phyloP scores from a whole-genome alignment of 768 basidiomycete genomes.

The Rhizopogon sp. region DNA sequence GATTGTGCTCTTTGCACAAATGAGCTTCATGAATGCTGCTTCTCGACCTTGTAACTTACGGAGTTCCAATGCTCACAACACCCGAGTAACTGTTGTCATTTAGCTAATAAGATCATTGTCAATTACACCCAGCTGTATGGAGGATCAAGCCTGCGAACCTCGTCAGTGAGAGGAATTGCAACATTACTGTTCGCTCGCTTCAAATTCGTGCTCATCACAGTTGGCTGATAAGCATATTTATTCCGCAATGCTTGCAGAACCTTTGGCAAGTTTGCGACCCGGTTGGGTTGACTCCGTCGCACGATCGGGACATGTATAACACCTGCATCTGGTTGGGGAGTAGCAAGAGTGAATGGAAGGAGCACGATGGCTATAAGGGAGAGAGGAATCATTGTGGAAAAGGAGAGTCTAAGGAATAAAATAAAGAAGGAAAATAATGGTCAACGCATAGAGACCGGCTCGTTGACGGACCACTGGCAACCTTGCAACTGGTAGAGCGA shows the following conservation, averaged over 20 bases:
- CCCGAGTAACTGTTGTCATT: conserved; percentile 57
- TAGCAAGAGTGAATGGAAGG: conserved; percentile 27
- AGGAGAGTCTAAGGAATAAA: neutral
- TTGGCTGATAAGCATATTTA: conserved; percentile 39
- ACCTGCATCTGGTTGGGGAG: conserved; percentile 9
- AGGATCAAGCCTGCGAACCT: conserved; percentile 33
- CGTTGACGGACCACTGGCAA: too few relatives aligned
- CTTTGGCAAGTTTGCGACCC: conserved; percentile 28
- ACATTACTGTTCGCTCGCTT: conserved; percentile 33
- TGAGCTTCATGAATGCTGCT: conserved; percentile 3
- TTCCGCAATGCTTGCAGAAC: conserved; percentile 39
- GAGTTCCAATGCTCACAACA: conserved; percentile 51
- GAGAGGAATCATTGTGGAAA: conserved; percentile 10
- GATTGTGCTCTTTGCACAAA: conserved; percentile 44
- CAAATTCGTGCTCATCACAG: neutral
- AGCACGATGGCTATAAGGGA: conserved; percentile 24
- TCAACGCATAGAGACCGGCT: too few relatives aligned
- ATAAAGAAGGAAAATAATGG: too few relatives aligned
- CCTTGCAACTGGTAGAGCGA: too few relatives aligned
- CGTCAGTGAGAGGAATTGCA: conserved; percentile 41
- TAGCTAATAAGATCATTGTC: conserved; percentile 26
- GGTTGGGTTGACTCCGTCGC: conserved; percentile 29
- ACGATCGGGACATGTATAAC: conserved; percentile 42
- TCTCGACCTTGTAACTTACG: conserved; percentile 37
- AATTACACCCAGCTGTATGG: neutral